These are phyloP conservation scores for Globisporangium okanoganense DNA, from an alignment of 352 stramenopile species.

Conservation along the genomic window DNA sequence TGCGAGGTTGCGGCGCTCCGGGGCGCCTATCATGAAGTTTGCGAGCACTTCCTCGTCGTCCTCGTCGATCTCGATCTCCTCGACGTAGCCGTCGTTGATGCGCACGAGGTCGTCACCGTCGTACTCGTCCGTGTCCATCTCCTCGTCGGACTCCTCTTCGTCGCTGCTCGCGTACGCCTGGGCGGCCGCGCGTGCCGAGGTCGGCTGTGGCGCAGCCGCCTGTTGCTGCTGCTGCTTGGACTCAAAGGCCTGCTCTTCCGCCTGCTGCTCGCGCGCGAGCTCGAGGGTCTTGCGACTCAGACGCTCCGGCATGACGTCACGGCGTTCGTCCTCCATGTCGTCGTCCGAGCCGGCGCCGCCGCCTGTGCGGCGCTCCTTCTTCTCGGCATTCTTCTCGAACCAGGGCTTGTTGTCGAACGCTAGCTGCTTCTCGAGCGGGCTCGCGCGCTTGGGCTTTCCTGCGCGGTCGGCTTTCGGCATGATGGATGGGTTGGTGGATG, in stretches of 20 bases:
- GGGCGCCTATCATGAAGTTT: constrained; percentile 82
- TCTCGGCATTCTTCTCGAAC: constrained; percentile 62
- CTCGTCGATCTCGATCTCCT: constrained; percentile 87
- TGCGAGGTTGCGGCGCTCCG: constrained; percentile 91
- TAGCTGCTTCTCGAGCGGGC: constrained; percentile 84
- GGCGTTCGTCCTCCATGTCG: constrained; percentile 57
- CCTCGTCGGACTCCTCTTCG: constrained; percentile 75
- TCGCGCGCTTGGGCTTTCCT: constrained; percentile 80
- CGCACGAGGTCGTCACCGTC: constrained; percentile 86
- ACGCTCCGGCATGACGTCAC: constrained; percentile 76
- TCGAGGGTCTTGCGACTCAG: constrained; percentile 78
- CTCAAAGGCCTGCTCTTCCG: constrained; percentile 57
- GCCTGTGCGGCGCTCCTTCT: constrained; percentile 20
- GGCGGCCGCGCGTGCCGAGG: constrained; percentile 7
- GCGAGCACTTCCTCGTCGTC: constrained; percentile 85
- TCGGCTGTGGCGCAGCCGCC: constrained; percentile 9
- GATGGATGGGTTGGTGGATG: background rate
- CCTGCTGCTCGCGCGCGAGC: constrained; percentile 75
- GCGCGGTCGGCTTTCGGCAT: constrained; percentile 68
- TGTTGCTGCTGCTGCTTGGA: constrained; percentile 32
- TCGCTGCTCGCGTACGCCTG: constrained; percentile 57
- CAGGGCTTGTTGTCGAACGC: constrained; percentile 84
- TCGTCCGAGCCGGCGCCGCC: constrained; percentile 30
- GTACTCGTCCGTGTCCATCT: constrained; percentile 86
- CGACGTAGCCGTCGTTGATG: constrained; percentile 90